Percentiles rank a stretch among this genome's conserved stretches.
Evolutionary conservation across 805 yeast genomes (phyloP).

Genomic region (Kuraishia ogatae): DNA sequence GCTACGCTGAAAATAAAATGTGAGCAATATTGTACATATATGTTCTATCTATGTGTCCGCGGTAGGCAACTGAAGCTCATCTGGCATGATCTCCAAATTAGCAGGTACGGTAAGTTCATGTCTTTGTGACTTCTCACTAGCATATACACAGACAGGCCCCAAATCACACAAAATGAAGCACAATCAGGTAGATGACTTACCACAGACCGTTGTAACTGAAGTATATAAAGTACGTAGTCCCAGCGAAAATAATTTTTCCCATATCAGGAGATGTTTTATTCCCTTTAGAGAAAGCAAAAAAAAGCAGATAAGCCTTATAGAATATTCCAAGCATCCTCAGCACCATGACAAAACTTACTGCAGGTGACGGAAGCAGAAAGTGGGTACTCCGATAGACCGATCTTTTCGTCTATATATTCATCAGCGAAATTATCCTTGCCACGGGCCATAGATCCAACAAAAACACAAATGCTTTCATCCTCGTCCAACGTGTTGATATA

Average conservation of each 20-base stretch:
- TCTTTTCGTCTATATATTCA: slow-evolving; percentile 92
- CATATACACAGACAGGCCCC: not conserved
- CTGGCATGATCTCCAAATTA: not conserved
- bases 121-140: not conserved
- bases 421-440: slow-evolving; percentile 97
- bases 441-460: slow-evolving; percentile 99
- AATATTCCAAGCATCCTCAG: slow-evolving; percentile 97
- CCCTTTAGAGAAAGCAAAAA: too few species aligned
- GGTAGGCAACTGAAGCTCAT: not conserved
- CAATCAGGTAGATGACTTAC: too few species aligned
- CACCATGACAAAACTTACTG: slow-evolving; percentile 96
- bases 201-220: too few species aligned
- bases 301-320: slow-evolving; percentile 15
- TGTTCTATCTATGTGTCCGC: not conserved
- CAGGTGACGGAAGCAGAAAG: slow-evolving; percentile 97
- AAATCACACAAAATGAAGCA: not conserved
- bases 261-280: too few species aligned
- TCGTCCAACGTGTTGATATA: slow-evolving; percentile 71
- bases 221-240: too few species aligned
- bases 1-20: not conserved
- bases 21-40: not conserved
- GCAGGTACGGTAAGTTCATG: not conserved
- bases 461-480: slow-evolving; percentile 93
- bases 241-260: too few species aligned
- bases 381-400: slow-evolving; percentile 92